Conservation (phyloP, 2,329 filamentous ascomycete genomes). For the Sarocladium oryzae region DNA sequence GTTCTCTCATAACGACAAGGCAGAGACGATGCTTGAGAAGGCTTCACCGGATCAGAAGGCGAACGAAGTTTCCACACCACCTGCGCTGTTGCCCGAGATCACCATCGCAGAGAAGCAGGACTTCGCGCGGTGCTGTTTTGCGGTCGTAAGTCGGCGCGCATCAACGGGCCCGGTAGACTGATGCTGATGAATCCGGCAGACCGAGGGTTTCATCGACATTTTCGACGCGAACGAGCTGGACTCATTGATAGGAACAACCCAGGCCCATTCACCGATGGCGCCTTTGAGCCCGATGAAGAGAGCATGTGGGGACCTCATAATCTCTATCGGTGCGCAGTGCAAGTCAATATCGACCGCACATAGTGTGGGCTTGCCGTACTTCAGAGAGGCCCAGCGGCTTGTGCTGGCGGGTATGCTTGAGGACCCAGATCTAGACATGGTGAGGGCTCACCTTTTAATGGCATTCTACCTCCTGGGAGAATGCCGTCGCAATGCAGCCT, state of each 20-base stretch:
- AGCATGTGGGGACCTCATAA: constrained; percentile 31
- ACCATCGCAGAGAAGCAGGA: constrained; percentile 14
- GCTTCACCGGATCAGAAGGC: constrained; percentile 19
- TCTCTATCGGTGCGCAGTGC: constrained; percentile 48
- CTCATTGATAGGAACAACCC: constrained; percentile 12
- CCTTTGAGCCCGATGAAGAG: constrained; percentile 1
- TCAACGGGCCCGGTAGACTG: neutral
- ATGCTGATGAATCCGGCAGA: constrained; percentile 16
- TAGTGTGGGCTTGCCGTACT: constrained; percentile 30
- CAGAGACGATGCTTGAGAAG: constrained; percentile 47
- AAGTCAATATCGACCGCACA: constrained; percentile 22
- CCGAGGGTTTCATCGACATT: constrained; percentile 27
- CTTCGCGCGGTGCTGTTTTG: constrained; percentile 15
- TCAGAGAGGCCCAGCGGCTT: constrained; percentile 39
- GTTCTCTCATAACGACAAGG: constrained; percentile 44
- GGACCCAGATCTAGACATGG: constrained; percentile 46
- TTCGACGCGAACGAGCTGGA: constrained; percentile 24
- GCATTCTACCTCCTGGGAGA: constrained; percentile 53
- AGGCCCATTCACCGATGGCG: constrained; percentile 3
- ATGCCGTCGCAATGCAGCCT: constrained; percentile 53
- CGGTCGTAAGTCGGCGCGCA: constrained; percentile 14
- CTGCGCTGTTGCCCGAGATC: constrained; percentile 10
- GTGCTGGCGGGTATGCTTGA: constrained; percentile 46
- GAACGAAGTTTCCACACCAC: neutral
- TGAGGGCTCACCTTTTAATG: constrained; percentile 47